phyloP scores from a whole-genome alignment of 1,284 basidiomycete genomes.

The Cryptococcus deneoformans region DNA sequence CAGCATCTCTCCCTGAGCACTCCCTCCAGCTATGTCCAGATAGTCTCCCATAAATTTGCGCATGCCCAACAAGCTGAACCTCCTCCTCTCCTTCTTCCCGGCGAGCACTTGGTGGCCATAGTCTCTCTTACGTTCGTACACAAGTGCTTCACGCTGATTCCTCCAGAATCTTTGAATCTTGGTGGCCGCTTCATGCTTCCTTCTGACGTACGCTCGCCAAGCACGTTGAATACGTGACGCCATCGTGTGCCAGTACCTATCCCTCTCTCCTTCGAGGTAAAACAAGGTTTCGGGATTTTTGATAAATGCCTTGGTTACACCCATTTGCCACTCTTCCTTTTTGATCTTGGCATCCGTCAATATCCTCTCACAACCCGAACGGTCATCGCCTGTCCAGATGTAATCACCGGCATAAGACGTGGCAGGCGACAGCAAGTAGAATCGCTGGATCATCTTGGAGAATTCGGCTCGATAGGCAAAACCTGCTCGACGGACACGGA shows the following conservation, averaged over 20 bases:
- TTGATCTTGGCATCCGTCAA: conserved; percentile 93
- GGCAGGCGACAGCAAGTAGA: conserved; percentile 91
- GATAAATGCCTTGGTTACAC: conserved; percentile 97
- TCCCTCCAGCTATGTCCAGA: conserved; percentile 80
- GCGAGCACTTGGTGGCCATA: conserved; percentile 92
- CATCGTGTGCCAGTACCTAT: conserved; percentile 99
- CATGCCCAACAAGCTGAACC: conserved; percentile 92
- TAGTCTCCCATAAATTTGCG: conserved; percentile 97
- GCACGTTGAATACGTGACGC: conserved; percentile 94
- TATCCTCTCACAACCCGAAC: conserved; percentile 90
- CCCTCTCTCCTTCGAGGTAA: conserved; percentile 97
- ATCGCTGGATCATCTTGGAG: conserved; percentile 97
- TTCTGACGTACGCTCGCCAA: conserved; percentile 92
- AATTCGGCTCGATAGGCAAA: conserved; percentile 89
- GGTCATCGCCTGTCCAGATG: conserved; percentile 88
- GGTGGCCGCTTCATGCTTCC: conserved; percentile 90
- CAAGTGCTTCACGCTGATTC: conserved; percentile 91
- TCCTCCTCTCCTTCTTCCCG: conserved; percentile 86
- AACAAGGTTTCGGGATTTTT: conserved; percentile 99
- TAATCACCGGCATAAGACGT: conserved; percentile 99
- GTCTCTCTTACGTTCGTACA: conserved; percentile 84
- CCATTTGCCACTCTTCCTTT: conserved; percentile 99
- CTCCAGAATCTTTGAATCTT: conserved; percentile 99
- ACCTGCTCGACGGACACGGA: conserved; percentile 92
- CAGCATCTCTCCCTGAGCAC: conserved; percentile 76